Percentiles rank a stretch among this genome's conserved stretches.
phyloP scores from a whole-genome alignment of 441 rosid genomes.

The Aquilaria agallochum region DNA sequence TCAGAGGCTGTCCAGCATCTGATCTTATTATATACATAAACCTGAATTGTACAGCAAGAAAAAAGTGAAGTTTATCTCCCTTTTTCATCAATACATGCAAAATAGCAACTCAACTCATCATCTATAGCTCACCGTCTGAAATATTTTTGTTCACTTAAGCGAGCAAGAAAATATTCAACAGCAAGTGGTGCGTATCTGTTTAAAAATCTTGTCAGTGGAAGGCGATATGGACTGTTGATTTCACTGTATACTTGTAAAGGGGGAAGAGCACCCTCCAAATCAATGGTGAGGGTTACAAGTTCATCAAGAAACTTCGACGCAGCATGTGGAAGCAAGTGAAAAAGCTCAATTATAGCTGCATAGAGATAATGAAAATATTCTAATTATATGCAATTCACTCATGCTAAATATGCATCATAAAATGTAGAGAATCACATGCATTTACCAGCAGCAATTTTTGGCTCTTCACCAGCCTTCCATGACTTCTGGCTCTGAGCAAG shows the following conservation, averaged over 20 bases:
- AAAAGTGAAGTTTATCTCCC: constrained; percentile 12
- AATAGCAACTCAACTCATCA: constrained; percentile 15
- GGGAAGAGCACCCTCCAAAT: constrained; percentile 93
- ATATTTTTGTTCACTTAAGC: constrained; percentile 87
- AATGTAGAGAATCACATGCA: constrained; percentile 15
- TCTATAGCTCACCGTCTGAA: constrained; percentile 73
- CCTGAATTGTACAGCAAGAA: constrained; percentile 41
- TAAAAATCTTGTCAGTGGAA: constrained; percentile 91
- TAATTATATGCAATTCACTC: background rate
- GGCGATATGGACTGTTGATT: constrained; percentile 98
- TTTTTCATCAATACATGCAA: constrained; percentile 13
- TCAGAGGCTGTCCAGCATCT: constrained; percentile 93
- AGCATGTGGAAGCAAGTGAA: constrained; percentile 97
- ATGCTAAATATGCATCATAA: background rate
- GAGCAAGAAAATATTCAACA: constrained; percentile 96
- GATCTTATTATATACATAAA: constrained; percentile 93
- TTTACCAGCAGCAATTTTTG: constrained; percentile 97
- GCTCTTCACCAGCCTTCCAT: constrained; percentile 99
- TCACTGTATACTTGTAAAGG: constrained; percentile 92
- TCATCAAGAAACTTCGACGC: constrained; percentile 97
- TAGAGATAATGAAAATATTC: constrained; percentile 19
- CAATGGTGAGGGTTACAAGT: constrained; percentile 89
- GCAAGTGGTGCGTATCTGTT: constrained; percentile 93
- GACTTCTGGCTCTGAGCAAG: constrained; percentile 91
- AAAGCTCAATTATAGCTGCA: constrained; percentile 99